phyloP scores from a whole-genome alignment of 441 rosid species.

The Geranium incanum region DNA sequence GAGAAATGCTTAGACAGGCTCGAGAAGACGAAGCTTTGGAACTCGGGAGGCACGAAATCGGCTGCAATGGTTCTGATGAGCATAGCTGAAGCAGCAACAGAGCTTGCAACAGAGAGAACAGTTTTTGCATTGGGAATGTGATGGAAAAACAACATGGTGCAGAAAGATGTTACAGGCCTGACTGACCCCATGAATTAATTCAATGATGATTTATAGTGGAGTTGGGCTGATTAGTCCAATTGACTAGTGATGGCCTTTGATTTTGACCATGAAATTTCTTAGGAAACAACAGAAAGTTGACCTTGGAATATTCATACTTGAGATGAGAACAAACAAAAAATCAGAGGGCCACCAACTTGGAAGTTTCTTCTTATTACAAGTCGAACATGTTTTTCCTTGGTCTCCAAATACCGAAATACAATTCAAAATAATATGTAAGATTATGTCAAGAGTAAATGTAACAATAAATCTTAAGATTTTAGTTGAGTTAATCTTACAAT shows the following conservation, averaged over 20 bases:
- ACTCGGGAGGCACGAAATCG: conserved; percentile 12
- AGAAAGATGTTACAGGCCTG: background rate
- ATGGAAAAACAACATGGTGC: background rate
- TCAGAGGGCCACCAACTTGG: background rate
- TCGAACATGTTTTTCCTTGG: too few relatives aligned
- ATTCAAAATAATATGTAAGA: too few relatives aligned
- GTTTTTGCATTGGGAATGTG: background rate
- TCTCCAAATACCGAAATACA: too few relatives aligned
- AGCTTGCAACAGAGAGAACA: conserved; percentile 12
- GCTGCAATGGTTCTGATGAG: conserved; percentile 14
- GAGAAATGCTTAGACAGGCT: background rate
- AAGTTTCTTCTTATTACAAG: background rate
- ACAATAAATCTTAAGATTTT: too few relatives aligned
- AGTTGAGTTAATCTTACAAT: too few relatives aligned
- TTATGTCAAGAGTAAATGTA: too few relatives aligned
- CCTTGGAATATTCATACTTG: background rate
- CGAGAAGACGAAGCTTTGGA: conserved; percentile 8
- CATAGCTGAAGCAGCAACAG: conserved; percentile 25
- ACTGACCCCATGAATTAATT: background rate
- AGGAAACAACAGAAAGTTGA: background rate
- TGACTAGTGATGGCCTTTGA: background rate
- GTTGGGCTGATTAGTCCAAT: background rate
- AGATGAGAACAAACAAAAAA: background rate
- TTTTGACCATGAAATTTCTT: conserved; percentile 1
- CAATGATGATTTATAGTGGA: background rate